Base-by-base conservation (phyloP, 345 rosid species). In the Microcos paniculata region DNA sequence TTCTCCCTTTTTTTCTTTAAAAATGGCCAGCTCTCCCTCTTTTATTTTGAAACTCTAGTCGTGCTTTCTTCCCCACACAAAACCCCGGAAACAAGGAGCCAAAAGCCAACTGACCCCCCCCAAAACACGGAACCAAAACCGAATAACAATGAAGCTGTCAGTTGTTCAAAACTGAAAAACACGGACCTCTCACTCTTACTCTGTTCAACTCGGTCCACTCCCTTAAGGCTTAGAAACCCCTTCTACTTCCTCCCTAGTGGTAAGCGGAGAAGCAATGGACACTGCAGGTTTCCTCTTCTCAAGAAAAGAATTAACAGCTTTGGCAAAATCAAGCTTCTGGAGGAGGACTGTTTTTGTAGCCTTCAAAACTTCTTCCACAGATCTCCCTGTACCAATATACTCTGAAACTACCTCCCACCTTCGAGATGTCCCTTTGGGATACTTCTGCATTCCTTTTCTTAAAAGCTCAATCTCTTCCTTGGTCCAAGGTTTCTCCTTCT, bases 381-480 rank as follows among this genome's bases (percentile, higher is more conserved):
- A 87, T 84, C 98, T 91, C 72, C 88, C 93, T 7, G 97, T 92
- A 63, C 97, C 97, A 8, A 94, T 88, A 83, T 85, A 94, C 72
- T 91, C 98, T 13, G 98, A 92, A 70, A 94, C 79, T 71, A 94
- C 97, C 79, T 92, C 98, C 98, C 98, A 94, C 82, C 98, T 91
- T 45, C 92, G 88, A 45, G 96, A 90, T 53, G 97, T 94, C 75
- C 98, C 98, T 81, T 94, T 94, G 33, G 95, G 97, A 77, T 83
- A 92, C 75, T 94, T 94, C 73, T 76, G 82, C 74, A 89, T 90
- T 79, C 97, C 98, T 86, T 94, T 94, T 75, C 92, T 90, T 84
- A 94, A 84, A 57, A 90, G 88, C 72, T 90, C 98, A 80, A 94
- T 87, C 87, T 94, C 98, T 82, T 92, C 94, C 76, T 77, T 91